These are phyloP conservation scores for Plasmopara muralis DNA, from an alignment of 352 stramenopile genomes.

Conservation along the genomic window DNA sequence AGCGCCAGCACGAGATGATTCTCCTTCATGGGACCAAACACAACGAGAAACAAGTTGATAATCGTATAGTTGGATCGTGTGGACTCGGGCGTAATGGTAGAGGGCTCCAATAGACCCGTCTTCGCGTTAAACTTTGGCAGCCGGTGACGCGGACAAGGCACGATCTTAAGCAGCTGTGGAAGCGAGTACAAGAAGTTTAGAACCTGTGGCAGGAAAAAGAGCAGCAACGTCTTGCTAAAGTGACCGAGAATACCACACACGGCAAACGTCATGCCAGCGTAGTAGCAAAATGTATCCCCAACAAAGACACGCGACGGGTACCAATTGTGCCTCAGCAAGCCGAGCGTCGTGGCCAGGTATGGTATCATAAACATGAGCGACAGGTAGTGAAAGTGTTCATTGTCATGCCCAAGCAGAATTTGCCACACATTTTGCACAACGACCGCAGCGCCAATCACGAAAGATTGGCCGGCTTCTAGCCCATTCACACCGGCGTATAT, in stretches of 20 bases:
- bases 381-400: constrained; percentile 91
- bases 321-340: constrained; percentile 95
- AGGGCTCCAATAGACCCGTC: constrained; percentile 90
- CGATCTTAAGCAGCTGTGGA: constrained; percentile 96
- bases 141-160: constrained; percentile 96
- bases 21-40: constrained; percentile 81
- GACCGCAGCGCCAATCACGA: constrained; percentile 90
- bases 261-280: constrained; percentile 98
- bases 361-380: constrained; percentile 96
- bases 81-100: constrained; percentile 84
- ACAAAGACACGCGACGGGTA: constrained; percentile 97
- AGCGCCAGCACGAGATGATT: constrained; percentile 57
- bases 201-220: constrained; percentile 98
- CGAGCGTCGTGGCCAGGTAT: constrained; percentile 91
- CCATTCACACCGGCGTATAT: constrained; percentile 99
- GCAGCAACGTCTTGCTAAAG: constrained; percentile 97
- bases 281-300: constrained; percentile 99
- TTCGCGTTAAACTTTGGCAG: constrained; percentile 92
- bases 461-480: constrained; percentile 93
- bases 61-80: constrained; percentile 84
- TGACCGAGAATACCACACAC: constrained; percentile 94
- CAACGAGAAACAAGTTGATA: constrained; percentile 82
- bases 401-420: constrained; percentile 80
- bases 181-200: constrained; percentile 98
- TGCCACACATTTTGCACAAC: constrained; percentile 94